Evolutionary conservation across 257 asterid species (phyloP).

Genomic region (Ocimum tenuiflorum): DNA sequence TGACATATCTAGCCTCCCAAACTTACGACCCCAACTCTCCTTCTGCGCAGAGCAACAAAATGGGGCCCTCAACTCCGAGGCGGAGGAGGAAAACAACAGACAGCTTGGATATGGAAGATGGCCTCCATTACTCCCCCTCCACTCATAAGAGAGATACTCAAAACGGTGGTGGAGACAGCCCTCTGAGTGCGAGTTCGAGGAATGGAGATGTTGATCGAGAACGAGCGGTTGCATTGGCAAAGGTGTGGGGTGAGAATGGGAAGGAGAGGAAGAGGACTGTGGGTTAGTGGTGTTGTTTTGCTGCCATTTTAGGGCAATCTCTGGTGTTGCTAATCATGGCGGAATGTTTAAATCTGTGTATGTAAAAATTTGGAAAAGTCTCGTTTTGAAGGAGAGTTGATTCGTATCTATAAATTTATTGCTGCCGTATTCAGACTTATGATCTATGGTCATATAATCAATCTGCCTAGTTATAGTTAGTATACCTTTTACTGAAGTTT

Average conservation of each 20-base stretch:
- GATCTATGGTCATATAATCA: no score
- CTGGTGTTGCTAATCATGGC: no score
- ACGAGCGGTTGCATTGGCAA: constrained; percentile 85
- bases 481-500: no score
- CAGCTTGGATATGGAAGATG: constrained; percentile 36
- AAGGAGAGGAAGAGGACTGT: constrained; percentile 62
- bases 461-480: no score
- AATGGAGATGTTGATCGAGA: constrained; percentile 67
- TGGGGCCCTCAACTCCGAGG: constrained; percentile 59
- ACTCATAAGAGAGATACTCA: constrained; percentile 51
- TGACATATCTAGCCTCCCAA: constrained; percentile 84
- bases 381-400: no score
- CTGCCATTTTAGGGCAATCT: no score
- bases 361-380: no score
- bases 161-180: constrained; percentile 50
- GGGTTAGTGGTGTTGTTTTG: no score
- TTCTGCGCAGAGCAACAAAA: constrained; percentile 37
- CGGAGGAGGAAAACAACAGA: constrained; percentile 44
- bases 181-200: no score
- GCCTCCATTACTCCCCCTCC: constrained; percentile 60
- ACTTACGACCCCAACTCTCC: constrained; percentile 68
- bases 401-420: no score
- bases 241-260: constrained; percentile 92
- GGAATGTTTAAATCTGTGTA: no score
- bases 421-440: no score